Evolutionary conservation across 2,329 filamentous ascomycete genomes (phyloP).

Genomic region (Microcyclospora tardicrescens): DNA sequence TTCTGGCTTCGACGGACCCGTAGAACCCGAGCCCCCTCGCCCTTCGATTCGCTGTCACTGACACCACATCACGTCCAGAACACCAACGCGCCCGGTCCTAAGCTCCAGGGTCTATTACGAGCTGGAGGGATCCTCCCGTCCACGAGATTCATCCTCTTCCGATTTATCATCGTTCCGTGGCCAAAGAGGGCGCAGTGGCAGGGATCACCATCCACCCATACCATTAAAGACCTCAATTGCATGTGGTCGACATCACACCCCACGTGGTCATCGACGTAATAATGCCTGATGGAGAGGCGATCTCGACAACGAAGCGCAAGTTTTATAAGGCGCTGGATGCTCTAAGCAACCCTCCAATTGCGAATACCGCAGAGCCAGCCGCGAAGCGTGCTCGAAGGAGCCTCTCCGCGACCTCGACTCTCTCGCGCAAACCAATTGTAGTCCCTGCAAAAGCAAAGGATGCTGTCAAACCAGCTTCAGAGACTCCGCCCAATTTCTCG

Average conservation of each 20-base stretch:
- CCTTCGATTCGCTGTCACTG: no score
- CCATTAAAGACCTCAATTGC: no score
- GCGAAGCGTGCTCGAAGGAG: slow-evolving; percentile 20
- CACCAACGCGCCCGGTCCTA: not conserved
- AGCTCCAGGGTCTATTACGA: not conserved
- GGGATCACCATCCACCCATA: no score
- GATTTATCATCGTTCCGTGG: no score
- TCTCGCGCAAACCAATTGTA: slow-evolving; percentile 4
- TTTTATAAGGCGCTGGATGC: slow-evolving; percentile 63
- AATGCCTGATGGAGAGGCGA: slow-evolving; percentile 26
- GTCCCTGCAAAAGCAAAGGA: not conserved
- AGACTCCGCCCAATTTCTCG: slow-evolving; percentile 54
- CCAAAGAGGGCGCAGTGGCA: no score
- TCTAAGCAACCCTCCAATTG: slow-evolving; percentile 34
- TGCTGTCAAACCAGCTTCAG: slow-evolving; percentile 14
- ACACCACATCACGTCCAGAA: no score
- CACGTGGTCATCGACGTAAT: no score
- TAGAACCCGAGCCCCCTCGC: not conserved
- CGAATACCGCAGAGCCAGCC: slow-evolving; percentile 15
- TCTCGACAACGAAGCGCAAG: slow-evolving; percentile 73
- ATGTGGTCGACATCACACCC: no score
- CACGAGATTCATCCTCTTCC: no score
- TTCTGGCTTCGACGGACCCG: not conserved
- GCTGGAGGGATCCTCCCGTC: not conserved
- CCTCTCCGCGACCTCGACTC: slow-evolving; percentile 14